These are phyloP conservation scores for Fusarium nurragi DNA, from an alignment of 2,329 filamentous ascomycete species.

Conservation along the genomic window DNA sequence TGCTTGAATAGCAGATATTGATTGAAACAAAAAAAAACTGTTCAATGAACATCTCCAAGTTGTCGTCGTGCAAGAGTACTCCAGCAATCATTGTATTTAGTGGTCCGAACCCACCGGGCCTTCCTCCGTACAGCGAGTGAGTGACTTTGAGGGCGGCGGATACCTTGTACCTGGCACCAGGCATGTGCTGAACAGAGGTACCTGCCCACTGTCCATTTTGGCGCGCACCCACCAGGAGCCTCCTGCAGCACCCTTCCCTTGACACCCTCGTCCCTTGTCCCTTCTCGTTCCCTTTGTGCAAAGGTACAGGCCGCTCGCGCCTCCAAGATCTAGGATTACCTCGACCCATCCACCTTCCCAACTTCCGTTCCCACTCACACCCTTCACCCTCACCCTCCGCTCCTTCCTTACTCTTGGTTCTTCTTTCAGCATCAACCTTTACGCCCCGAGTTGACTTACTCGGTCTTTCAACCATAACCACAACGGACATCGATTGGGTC, in stretches of 20 bases:
- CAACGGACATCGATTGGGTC: slow-evolving; percentile 19
- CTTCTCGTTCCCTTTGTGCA: slow-evolving; percentile 33
- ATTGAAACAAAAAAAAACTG: no score
- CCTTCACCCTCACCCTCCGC: slow-evolving; percentile 30
- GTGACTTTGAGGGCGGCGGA: slow-evolving; percentile 25
- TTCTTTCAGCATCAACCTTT: slow-evolving; percentile 36
- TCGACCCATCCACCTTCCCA: slow-evolving; percentile 46
- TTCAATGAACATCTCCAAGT: neutral
- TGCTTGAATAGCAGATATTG: neutral
- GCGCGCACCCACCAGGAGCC: slow-evolving; percentile 38
- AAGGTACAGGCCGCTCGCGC: slow-evolving; percentile 38
- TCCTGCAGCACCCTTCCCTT: slow-evolving; percentile 36
- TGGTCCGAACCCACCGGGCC: slow-evolving; percentile 45
- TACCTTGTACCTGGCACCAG: slow-evolving; percentile 36
- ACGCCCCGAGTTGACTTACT: slow-evolving; percentile 33
- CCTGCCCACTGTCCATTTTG: slow-evolving; percentile 16
- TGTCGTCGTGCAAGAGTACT: neutral
- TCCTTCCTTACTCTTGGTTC: slow-evolving; percentile 41
- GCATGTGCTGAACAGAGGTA: slow-evolving; percentile 35
- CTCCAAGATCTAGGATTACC: slow-evolving; percentile 44
- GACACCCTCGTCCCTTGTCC: slow-evolving; percentile 35
- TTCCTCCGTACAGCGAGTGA: slow-evolving; percentile 27
- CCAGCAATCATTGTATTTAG: slow-evolving; percentile 13
- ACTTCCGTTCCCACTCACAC: slow-evolving; percentile 43
- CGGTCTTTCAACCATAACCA: slow-evolving; percentile 23